Evolutionary conservation across 768 basidiomycete genomes (phyloP).

Genomic region (Termitomyces sp.): DNA sequence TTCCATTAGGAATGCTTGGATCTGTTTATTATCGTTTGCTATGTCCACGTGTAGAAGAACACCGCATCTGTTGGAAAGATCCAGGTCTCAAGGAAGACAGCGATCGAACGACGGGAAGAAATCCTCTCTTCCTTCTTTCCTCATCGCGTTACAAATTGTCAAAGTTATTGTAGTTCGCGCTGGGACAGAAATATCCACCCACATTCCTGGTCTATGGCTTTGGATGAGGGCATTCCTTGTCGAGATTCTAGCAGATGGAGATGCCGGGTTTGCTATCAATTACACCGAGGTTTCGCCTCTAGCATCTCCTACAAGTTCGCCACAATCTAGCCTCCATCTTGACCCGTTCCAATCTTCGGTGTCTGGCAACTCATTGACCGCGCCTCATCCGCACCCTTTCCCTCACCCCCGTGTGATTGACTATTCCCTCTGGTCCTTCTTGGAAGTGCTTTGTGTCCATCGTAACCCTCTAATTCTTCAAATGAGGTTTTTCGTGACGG

Average conservation of each 20-base stretch:
- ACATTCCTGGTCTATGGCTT: slow-evolving; percentile 56
- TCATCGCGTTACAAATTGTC: slow-evolving; percentile 58
- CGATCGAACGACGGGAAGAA: slow-evolving; percentile 16
- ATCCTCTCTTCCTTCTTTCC: slow-evolving; percentile 34
- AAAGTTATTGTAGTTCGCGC: slow-evolving; percentile 65
- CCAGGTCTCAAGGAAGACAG: slow-evolving; percentile 40
- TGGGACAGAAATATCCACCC: slow-evolving; percentile 49
- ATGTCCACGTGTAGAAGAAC: slow-evolving; percentile 46
- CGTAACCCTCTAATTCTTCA: slow-evolving; percentile 61
- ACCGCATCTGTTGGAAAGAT: slow-evolving; percentile 27
- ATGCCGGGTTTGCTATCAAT: slow-evolving; percentile 53
- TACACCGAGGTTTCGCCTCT: slow-evolving; percentile 36
- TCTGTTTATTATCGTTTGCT: slow-evolving; percentile 54
- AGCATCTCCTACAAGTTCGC: slow-evolving; percentile 49
- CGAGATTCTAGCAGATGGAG: slow-evolving; percentile 49
- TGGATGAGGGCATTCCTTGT: slow-evolving; percentile 52
- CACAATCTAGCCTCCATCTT: slow-evolving; percentile 38
- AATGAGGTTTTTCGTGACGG: slow-evolving; percentile 59
- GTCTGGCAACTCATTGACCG: slow-evolving; percentile 19
- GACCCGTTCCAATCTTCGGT: slow-evolving; percentile 24
- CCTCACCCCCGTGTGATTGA: slow-evolving; percentile 56
- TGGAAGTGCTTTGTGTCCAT: slow-evolving; percentile 60
- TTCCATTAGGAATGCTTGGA: slow-evolving; percentile 46
- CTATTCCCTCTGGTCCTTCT: slow-evolving; percentile 66
- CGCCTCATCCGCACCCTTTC: slow-evolving; percentile 18